Evolutionary conservation across 78 protist species (phyloP).

Genomic region (Dictyostelium citrinum): DNA sequence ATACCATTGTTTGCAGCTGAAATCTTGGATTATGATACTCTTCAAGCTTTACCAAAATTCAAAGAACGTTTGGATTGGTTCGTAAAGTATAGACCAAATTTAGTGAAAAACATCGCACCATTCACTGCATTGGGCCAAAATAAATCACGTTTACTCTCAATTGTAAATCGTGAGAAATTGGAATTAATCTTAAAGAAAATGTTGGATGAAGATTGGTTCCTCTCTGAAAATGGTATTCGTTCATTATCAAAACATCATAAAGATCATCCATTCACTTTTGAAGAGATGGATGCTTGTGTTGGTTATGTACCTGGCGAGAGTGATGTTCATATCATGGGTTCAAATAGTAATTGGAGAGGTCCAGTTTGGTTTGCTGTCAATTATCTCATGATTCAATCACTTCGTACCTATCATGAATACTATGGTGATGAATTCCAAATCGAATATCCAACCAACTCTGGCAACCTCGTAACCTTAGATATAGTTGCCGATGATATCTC

Average conservation of each 20-base stretch:
- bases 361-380: conserved; percentile 87
- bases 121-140: conserved; percentile 24
- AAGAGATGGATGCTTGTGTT: neutral
- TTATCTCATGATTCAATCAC: conserved; percentile 76
- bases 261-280: conserved; percentile 41
- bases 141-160: conserved; percentile 34
- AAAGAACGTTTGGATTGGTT: conserved; percentile 78
- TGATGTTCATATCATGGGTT: conserved; percentile 77
- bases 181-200: conserved; percentile 8
- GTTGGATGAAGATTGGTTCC: conserved; percentile 76
- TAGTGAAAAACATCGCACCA: conserved; percentile 11
- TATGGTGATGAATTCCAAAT: conserved; percentile 59
- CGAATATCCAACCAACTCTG: conserved; percentile 65
- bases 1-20: conserved; percentile 79
- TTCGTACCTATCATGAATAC: conserved; percentile 48
- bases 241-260: conserved; percentile 73
- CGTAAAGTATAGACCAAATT: conserved; percentile 51
- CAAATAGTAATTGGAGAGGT: conserved; percentile 91
- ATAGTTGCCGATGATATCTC: conserved; percentile 19
- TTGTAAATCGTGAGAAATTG: conserved; percentile 50
- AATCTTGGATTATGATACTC: conserved; percentile 1
- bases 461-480: neutral
- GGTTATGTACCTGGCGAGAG: conserved; percentile 76
- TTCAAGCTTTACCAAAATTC: conserved; percentile 75
- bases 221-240: conserved; percentile 80